Evolutionary conservation across 208 protist species (phyloP), one percentile per base, ranked within the genome.

Genomic region (Trypanosoma platydactyli): DNA sequence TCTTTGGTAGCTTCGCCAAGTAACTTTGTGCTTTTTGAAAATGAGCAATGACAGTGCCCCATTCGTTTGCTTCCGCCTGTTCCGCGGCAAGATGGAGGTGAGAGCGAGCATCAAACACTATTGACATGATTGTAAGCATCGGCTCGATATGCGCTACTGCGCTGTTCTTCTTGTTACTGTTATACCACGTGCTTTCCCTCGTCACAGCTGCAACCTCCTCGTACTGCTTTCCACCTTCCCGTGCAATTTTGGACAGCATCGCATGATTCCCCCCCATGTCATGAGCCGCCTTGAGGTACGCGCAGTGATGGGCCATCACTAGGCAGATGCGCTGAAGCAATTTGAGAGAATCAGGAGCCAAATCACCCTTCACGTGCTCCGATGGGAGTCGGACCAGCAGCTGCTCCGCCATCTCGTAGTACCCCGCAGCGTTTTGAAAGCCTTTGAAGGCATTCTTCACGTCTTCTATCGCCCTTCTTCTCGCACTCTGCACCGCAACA

Each of bases 401-500:
- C 12, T 63, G 58, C 35, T 75, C 68, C 2, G 83, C 76, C 70
- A 91, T 89, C 15, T 73, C 73, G 69, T 91, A 95, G 62, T 91
- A 95, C 4, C 89, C 89, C 3, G 89, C 86, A 1, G 89, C 89
- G 46, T 83, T 78, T 65, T 89, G 89, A 60, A 92, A 95, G 53
- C 74, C 49, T 20, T 81, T 83, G 71, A 81, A 92, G 1, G 86
- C 83, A 46, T 79, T 73, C 56, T 88, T 91, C 18, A 91, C 60
- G 7, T 76, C 83, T 46, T 89, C 84, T 16, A 78, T 68, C 5
- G 64, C 52, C 20, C 80, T 83, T 0, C 42, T 74, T 59, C 80
- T 61, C 20, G 75, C 77, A 55, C 81, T 77, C 22, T 72, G 70
- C 45, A 44, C 73, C 16, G 71, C 89, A 49, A 92, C 69, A 35